Percentiles rank a stretch among this genome's conserved stretches.
Conservation (phyloP, 2,329 filamentous ascomycete species). For the Mycosphaerelloides madeirae region DNA sequence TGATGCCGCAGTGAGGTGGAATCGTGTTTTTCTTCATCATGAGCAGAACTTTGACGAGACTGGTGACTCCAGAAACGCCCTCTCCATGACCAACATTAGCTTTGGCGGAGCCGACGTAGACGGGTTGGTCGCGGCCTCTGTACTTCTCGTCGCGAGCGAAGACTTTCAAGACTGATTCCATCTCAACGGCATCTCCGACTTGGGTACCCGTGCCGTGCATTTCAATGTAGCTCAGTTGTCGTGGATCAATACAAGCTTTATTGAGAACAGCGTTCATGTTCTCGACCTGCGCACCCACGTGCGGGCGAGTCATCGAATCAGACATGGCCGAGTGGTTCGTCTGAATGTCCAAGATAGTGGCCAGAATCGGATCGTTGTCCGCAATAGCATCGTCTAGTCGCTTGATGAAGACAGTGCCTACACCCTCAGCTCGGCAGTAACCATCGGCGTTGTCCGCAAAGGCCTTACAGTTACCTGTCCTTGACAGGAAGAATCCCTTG, state of each 20-base stretch:
- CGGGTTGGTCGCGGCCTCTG: slow-evolving; percentile 4
- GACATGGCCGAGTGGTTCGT: slow-evolving; percentile 33
- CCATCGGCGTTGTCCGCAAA: slow-evolving; percentile 32
- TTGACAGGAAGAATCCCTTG: slow-evolving; percentile 14
- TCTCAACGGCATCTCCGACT: slow-evolving; percentile 11
- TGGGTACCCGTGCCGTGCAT: slow-evolving; percentile 16
- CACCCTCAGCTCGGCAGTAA: slow-evolving; percentile 32
- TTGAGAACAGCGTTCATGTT: slow-evolving; percentile 7
- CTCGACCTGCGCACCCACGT: slow-evolving; percentile 15
- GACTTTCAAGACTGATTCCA: slow-evolving; percentile 9
- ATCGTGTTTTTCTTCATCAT: slow-evolving; percentile 61
- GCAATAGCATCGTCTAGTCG: slow-evolving; percentile 33
- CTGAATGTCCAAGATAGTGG: slow-evolving; percentile 26
- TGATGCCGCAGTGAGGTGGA: slow-evolving; percentile 34
- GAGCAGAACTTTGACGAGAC: slow-evolving; percentile 48
- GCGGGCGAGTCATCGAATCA: slow-evolving; percentile 7
- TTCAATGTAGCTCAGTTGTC: slow-evolving; percentile 8
- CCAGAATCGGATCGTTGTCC: slow-evolving; percentile 34
- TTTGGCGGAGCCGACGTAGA: slow-evolving; percentile 25
- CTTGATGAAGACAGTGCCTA: slow-evolving; percentile 35
- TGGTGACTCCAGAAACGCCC: slow-evolving; percentile 33
- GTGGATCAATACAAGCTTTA: slow-evolving; percentile 1
- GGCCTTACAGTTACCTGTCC: slow-evolving; percentile 25
- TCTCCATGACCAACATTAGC: slow-evolving; percentile 28
- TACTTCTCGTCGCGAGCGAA: not conserved